Evolutionary conservation across 306 rosid genomes (phyloP).

Genomic region (Lathyrus sativus): DNA sequence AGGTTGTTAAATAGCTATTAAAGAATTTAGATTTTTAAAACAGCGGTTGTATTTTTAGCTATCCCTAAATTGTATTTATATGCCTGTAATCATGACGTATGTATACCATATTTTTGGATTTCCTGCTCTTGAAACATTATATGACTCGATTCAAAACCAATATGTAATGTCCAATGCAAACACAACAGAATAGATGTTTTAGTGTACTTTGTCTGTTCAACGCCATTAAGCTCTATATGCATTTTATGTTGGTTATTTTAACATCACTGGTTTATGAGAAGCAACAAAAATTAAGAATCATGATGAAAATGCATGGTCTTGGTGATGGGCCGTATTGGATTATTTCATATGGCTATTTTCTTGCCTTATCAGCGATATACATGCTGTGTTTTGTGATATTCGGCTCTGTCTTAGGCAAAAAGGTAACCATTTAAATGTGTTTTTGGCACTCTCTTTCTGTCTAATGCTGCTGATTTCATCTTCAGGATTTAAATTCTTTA

Average conservation of each 20-base stretch:
- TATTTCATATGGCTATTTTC: slow-evolving; percentile 76
- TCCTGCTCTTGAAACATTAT: background rate
- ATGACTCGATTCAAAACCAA: slow-evolving; percentile 29
- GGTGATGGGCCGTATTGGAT: slow-evolving; percentile 87
- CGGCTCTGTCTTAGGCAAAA: slow-evolving; percentile 77
- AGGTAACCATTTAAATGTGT: slow-evolving; percentile 25
- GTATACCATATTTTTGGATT: slow-evolving; percentile 18
- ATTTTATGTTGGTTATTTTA: slow-evolving; percentile 60
- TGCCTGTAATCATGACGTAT: background rate
- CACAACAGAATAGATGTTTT: slow-evolving; percentile 15
- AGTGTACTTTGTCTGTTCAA: slow-evolving; percentile 8
- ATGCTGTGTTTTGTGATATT: slow-evolving; percentile 66
- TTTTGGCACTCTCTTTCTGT: slow-evolving; percentile 34
- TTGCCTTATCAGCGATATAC: slow-evolving; percentile 56
- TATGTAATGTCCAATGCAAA: slow-evolving; percentile 19
- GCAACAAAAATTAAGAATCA: slow-evolving; percentile 81
- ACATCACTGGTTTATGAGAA: slow-evolving; percentile 81
- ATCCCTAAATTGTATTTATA: background rate
- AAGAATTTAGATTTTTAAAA: slow-evolving; percentile 6
- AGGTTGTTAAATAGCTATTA: background rate
- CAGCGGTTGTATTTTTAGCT: slow-evolving; percentile 17
- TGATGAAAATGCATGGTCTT: slow-evolving; percentile 99
- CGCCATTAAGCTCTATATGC: slow-evolving; percentile 8
- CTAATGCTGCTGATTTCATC: slow-evolving; percentile 39
- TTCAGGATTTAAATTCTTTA: slow-evolving; percentile 81